Evolutionary conservation across 805 yeast genomes (phyloP), one percentile per base, ranked within the genome.

Genomic region (Yarrowia porcina): DNA sequence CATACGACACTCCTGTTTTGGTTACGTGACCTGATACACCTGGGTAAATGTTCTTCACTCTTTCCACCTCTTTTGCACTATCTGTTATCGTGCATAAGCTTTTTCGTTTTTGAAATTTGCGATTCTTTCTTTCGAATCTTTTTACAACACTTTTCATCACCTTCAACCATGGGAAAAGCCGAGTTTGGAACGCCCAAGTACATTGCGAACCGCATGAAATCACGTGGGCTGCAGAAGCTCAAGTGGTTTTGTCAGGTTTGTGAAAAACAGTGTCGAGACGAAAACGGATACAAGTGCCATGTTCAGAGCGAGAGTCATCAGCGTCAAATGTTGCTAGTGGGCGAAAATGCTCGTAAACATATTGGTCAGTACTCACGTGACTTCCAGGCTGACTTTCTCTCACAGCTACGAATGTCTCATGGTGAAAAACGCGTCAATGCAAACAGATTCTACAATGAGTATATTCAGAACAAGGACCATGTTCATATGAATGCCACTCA

Each of bases 271-370:
- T 92, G 98, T 72, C 77, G 97, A 63, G 99, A 96, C 72, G 96
- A 89, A 66, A 93, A 94, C 75, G 99, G 99, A 25, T 94, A 89
- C 77, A 87, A 88, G 69, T 88, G 93, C 69, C 99, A 94, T 73
- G 80, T 87, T n/a, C 79, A 80, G 66, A 85, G 96, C n/a, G 90
- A 89, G 47, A 79, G 88, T 1, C 99, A 94, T 71, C 74, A 82
- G 50, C 81, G 83, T 18, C 83, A 82, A 60, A 81, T 88, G 45
- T 73, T 79, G 18, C 77, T 79, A 5, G 72, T 83, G 6, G 75
- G 77, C 7, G 74, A 74, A 13, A 82, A 83, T 17, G 77, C 74
- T 18, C 69, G 71, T n/a, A 67, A 69, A 56, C 69, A 72, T 33
- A 77, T 90, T 0, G 83, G 81, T 13, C 80, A 82, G 35, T 92